Evolutionary conservation across 257 asterid species (phyloP), one percentile per base, ranked within the genome.

Genomic region (Capsicum baccatum): DNA sequence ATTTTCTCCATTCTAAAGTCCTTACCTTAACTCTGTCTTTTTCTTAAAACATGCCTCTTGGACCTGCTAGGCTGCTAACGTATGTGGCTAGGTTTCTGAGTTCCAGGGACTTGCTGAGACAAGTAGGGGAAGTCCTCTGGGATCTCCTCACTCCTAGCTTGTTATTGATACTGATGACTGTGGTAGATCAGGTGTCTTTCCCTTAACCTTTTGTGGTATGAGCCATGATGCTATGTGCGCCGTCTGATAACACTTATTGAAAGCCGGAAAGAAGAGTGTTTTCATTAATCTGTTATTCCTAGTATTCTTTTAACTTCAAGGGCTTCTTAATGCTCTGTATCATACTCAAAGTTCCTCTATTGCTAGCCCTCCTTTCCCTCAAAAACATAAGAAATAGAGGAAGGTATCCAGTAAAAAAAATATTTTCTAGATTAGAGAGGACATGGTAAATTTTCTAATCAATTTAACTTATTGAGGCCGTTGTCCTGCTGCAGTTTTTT

Each of bases 401-500:
- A 74, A 6, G 60, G 60, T 6, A n/a, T 74, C 13, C 50, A 21
- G 17, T 47, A 12, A 48, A 48, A 73, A 12, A 48, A 74, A 47
- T 59, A 50, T 48, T 11, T 48, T 19, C 44, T 74, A 19, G 44
- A 21, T 74, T 47, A 47, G 59, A 47, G 59, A 73, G 44, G 1
- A 48, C 80, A 12, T 74, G 60, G 44, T 26, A 74, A 74, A 44
- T 48, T 74, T 12, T 19, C 39, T 48, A 21, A 21, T 74, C 60
- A 74, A 19, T 48, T 68, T 48, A 48, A 74, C 60, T 74, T 19
- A 15, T 74, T 48, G 44, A 48, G 59, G 12, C 60, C 6, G 12
- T 73, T 7, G 44, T 73, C 42, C 80, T 73, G 80, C 80, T 48
- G 80, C 80, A 48, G 79, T 73, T 73, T 71, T 73, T 73, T 73